Percentiles rank a stretch among this genome's conserved stretches.
Evolutionary conservation across 805 yeast genomes (phyloP).

Genomic region (Candida sithepensis): DNA sequence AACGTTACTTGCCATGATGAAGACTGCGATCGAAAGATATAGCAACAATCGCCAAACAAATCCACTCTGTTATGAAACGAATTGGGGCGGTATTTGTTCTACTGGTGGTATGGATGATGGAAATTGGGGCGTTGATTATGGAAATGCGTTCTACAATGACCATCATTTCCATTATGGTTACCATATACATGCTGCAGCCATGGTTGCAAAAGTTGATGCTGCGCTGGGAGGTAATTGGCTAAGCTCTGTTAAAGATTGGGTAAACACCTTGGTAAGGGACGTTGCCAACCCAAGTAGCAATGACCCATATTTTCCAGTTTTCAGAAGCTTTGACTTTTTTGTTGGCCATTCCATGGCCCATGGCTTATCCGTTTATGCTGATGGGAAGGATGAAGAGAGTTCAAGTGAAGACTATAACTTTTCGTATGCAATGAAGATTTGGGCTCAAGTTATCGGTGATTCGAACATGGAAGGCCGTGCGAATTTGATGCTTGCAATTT

Average conservation of each 20-base stretch:
- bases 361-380: conserved; percentile 53
- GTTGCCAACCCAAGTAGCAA: conserved; percentile 54
- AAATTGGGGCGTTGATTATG: conserved; percentile 59
- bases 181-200: conserved; percentile 67
- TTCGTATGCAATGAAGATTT: conserved; percentile 60
- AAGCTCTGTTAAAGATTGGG: conserved; percentile 46
- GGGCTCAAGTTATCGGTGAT: conserved; percentile 59
- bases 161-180: conserved; percentile 79
- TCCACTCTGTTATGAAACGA: conserved; percentile 72
- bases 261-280: conserved; percentile 57
- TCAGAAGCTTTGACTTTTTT: conserved; percentile 61
- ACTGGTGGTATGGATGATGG: conserved; percentile 49
- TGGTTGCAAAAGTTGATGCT: conserved; percentile 52
- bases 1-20: conserved; percentile 52
- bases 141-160: conserved; percentile 68
- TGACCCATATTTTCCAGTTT: conserved; percentile 55
- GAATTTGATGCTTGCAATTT: conserved; percentile 52
- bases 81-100: conserved; percentile 73
- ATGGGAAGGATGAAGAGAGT: conserved; percentile 66
- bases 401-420: conserved; percentile 64
- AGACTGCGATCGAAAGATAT: conserved; percentile 64
- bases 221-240: conserved; percentile 51
- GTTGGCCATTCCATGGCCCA: conserved; percentile 69
- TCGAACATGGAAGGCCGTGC: conserved; percentile 49
- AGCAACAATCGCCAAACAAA: conserved; percentile 59